A percentile compares a stretch with the other conserved stretches of the same genome.
These are phyloP conservation scores for Neofusicoccum laricinum DNA, from an alignment of 2,329 filamentous ascomycete species.

Conservation along the genomic window DNA sequence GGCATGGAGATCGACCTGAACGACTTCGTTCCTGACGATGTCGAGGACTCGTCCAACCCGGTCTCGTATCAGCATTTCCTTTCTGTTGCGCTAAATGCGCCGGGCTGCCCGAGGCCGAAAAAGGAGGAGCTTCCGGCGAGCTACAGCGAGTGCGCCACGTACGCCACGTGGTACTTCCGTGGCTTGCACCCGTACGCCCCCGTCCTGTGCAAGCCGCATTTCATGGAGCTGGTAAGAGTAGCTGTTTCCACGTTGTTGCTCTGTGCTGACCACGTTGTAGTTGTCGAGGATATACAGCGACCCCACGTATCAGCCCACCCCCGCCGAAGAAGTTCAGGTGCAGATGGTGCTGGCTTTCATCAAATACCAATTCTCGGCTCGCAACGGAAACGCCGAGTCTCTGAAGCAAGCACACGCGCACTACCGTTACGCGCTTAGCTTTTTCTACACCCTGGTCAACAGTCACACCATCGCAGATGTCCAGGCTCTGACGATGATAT, in stretches of 20 bases:
- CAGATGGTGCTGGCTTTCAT: conserved; percentile 80
- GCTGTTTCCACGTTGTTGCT: neutral
- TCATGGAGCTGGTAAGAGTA: conserved; percentile 62
- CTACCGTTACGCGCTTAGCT: conserved; percentile 71
- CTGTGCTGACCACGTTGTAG: conserved; percentile 8
- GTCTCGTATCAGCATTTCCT: conserved; percentile 71
- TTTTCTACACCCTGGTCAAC: conserved; percentile 63
- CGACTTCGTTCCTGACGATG: conserved; percentile 65
- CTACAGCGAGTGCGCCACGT: conserved; percentile 33
- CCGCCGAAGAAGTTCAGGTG: conserved; percentile 66
- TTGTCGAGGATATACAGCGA: conserved; percentile 65
- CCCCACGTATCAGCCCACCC: conserved; percentile 57
- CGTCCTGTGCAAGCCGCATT: conserved; percentile 72
- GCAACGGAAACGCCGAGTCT: conserved; percentile 58
- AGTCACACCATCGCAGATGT: conserved; percentile 64
- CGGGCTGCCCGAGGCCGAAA: neutral
- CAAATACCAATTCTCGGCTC: conserved; percentile 71
- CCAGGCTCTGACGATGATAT: conserved; percentile 71
- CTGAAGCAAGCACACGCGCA: conserved; percentile 70
- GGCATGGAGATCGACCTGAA: conserved; percentile 78
- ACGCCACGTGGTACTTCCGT: conserved; percentile 72
- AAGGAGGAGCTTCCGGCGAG: conserved; percentile 16
- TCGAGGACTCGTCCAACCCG: conserved; percentile 55
- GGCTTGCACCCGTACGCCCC: conserved; percentile 71
- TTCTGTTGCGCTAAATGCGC: conserved; percentile 57